Conservation (phyloP, 2,329 filamentous ascomycete species). For the Trichoderma atroviride region DNA sequence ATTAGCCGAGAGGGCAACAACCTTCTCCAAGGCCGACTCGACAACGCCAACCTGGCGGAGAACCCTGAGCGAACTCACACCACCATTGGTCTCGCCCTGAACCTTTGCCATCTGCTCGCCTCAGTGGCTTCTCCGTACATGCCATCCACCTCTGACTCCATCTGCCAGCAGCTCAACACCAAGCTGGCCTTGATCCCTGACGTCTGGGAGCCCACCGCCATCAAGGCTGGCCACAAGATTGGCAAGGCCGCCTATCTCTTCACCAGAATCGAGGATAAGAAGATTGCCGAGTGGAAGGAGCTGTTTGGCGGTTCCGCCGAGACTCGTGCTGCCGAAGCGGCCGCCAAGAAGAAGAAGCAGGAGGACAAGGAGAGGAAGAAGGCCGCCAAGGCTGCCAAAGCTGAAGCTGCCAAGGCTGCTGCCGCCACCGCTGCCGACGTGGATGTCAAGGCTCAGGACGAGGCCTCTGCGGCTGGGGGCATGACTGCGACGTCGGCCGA, state of each 20-base stretch:
- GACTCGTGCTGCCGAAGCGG: slow-evolving; percentile 26
- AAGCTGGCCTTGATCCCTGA: slow-evolving; percentile 56
- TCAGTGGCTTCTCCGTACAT: slow-evolving; percentile 82
- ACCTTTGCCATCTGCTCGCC: slow-evolving; percentile 80
- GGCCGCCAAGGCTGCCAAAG: slow-evolving; percentile 44
- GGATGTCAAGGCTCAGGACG: slow-evolving; percentile 29
- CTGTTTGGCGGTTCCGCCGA: slow-evolving; percentile 57
- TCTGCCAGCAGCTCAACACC: slow-evolving; percentile 72
- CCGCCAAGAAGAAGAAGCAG: slow-evolving; percentile 43
- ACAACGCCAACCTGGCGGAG: slow-evolving; percentile 58
- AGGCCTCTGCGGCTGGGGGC: slow-evolving; percentile 28
- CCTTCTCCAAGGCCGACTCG: slow-evolving; percentile 56
- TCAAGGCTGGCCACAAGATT: slow-evolving; percentile 77
- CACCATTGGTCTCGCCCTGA: slow-evolving; percentile 77
- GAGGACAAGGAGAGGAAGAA: slow-evolving; percentile 42
- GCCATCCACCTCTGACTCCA: slow-evolving; percentile 74
- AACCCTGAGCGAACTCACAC: slow-evolving; percentile 57
- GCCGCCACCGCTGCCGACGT: slow-evolving; percentile 12
- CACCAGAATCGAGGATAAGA: slow-evolving; percentile 77
- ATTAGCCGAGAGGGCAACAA: slow-evolving; percentile 62
- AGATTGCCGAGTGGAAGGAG: slow-evolving; percentile 80
- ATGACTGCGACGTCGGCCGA: slow-evolving; percentile 29
- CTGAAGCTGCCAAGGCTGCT: slow-evolving; percentile 31
- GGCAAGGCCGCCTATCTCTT: slow-evolving; percentile 80
- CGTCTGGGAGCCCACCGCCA: slow-evolving; percentile 61